These are phyloP conservation scores for Lonicera japonica DNA, from an alignment of 129 eudicot genomes.

Conservation along the genomic window DNA sequence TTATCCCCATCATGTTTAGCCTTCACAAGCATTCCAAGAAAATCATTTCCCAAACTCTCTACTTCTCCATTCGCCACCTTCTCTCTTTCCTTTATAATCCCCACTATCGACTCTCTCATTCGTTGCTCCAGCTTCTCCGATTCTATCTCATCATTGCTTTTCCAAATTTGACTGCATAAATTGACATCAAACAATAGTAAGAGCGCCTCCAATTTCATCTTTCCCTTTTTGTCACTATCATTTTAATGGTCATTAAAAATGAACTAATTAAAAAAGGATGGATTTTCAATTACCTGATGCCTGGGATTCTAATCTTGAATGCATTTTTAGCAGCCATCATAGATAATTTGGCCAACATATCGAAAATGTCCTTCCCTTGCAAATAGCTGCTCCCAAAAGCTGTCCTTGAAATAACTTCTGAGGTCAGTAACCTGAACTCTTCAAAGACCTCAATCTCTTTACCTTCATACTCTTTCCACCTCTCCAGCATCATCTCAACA, in stretches of 20 bases:
- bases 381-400: conserved; percentile 27
- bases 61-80: background rate
- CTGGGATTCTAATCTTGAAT: conserved; percentile 6
- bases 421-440: conserved; percentile 16
- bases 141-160: conserved; percentile 16
- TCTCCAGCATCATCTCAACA: conserved; percentile 16
- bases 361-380: conserved; percentile 20
- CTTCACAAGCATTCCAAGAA: conserved; percentile 19
- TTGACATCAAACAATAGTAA: no score
- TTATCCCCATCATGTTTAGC: conserved; percentile 11
- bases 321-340: conserved; percentile 2
- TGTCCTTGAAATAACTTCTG: conserved; percentile 22
- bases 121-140: conserved; percentile 14
- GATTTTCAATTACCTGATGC: conserved; percentile 7
- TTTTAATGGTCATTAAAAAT: no score
- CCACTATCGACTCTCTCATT: conserved; percentile 7
- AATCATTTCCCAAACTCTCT: conserved; percentile 14
- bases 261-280: no score
- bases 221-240: no score
- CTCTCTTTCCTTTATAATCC: conserved; percentile 17
- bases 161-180: background rate
- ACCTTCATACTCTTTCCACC: conserved; percentile 18
- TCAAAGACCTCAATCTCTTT: conserved; percentile 19
- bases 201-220: no score
- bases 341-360: conserved; percentile 11